Conservation (phyloP, 495 filamentous ascomycete species). For the Parmelia sp. region DNA sequence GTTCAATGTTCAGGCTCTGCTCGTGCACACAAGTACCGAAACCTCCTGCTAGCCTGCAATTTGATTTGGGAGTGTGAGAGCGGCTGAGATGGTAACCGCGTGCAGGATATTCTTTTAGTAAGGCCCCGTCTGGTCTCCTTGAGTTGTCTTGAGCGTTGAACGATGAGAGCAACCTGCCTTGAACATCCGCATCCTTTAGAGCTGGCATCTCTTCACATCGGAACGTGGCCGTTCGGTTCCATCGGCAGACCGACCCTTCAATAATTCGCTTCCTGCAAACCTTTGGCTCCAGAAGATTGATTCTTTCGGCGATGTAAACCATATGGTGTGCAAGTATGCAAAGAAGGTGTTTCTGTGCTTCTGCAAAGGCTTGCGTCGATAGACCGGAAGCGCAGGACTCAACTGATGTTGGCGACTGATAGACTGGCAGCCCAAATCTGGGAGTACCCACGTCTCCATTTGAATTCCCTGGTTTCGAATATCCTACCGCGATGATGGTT, state of each 20-base stretch:
- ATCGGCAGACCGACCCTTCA: conserved; percentile 4
- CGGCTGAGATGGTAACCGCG: not conserved
- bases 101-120: not conserved
- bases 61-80: not conserved
- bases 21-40: not conserved
- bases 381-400: not conserved
- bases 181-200: not conserved
- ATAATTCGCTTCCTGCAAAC: not conserved
- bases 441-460: not conserved
- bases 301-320: conserved; percentile 2
- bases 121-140: too few relatives aligned
- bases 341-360: conserved; percentile 8
- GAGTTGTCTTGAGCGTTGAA: not conserved
- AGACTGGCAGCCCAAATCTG: not conserved
- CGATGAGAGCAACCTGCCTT: not conserved
- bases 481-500: conserved; percentile 8
- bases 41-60: not conserved
- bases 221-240: conserved; percentile 10
- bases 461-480: not conserved
- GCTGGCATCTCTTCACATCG: not conserved
- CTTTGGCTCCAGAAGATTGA: not conserved
- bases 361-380: not conserved
- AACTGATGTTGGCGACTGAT: not conserved
- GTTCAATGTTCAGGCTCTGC: not conserved
- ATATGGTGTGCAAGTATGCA: conserved; percentile 10